phyloP scores from a whole-genome alignment of 495 filamentous ascomycete species.

The Polyplosphaeria fusca region DNA sequence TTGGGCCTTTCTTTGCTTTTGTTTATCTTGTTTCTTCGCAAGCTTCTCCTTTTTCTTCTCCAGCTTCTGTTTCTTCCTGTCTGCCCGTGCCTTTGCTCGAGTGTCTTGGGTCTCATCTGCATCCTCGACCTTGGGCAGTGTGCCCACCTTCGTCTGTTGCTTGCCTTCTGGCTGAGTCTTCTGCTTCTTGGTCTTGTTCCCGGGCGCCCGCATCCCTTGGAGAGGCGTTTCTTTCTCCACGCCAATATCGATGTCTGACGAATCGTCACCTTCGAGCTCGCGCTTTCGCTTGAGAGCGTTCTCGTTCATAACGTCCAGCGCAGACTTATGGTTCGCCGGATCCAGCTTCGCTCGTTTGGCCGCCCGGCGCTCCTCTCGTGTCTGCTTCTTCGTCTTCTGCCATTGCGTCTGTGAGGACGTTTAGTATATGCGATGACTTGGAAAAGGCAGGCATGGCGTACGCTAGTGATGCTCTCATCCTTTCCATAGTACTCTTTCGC shows the following conservation, averaged over 20 bases:
- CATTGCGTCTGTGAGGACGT: conserved; percentile 40
- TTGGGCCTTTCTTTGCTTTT: conserved; percentile 44
- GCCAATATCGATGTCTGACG: conserved; percentile 30
- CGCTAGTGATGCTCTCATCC: conserved; percentile 75
- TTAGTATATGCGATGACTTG: conserved; percentile 2
- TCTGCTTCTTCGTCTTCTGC: conserved; percentile 46
- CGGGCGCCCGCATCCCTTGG: conserved; percentile 37
- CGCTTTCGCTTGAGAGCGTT: conserved; percentile 43
- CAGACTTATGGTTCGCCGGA: conserved; percentile 53
- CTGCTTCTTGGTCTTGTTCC: conserved; percentile 44
- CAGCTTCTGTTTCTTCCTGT: conserved; percentile 42
- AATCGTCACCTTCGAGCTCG: conserved; percentile 42
- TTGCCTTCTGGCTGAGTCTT: conserved; percentile 41
- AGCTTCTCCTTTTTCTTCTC: conserved; percentile 47
- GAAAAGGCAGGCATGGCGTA: conserved; percentile 50
- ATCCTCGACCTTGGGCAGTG: conserved; percentile 25
- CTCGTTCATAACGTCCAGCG: conserved; percentile 65
- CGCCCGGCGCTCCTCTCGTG: conserved; percentile 36
- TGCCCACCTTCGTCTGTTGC: conserved; percentile 41
- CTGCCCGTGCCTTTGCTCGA: conserved; percentile 37
- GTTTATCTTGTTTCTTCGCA: conserved; percentile 44
- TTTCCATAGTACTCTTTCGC: conserved; percentile 89
- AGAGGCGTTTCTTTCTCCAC: conserved; percentile 29
- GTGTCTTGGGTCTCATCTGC: conserved; percentile 39
- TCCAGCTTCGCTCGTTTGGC: conserved; percentile 70